Evolutionary conservation across 2,329 filamentous ascomycete species (phyloP), one percentile per base, ranked within the genome.

Genomic region (Ophiosphaerella korrae): DNA sequence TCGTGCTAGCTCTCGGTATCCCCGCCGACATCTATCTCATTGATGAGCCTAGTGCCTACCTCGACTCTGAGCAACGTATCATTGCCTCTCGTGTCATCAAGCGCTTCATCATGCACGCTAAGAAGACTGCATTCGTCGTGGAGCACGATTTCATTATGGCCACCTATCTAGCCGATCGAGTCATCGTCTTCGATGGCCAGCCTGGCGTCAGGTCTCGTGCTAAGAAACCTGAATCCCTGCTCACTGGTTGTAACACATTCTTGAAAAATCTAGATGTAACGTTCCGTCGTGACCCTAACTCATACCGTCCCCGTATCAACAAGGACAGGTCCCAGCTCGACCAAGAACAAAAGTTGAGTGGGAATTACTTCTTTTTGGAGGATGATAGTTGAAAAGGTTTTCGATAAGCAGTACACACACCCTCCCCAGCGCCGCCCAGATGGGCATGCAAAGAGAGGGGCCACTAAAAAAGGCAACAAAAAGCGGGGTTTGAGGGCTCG

Each of bases 71-170:
- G 80, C 94, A 99, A 80, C 93, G 94, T 89, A 96, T 99, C 72
- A 88, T 99, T 67, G 93, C 92, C 55, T 89, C 93, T 39, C 89
- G 92, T 72, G 95, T 99, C 73, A 99, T 99, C 81, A 99, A 99
- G 84, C 89, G 94, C 63, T 99, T 96, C 84, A 99, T 99, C 78
- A 99, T 99, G 94, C 93, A 99, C 82, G 88, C 92, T 68, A 97
- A 97, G 87, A 97, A 97, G 86, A 99, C 94, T 0, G 94, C 94
- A 43, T 99, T 99, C 75, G 87, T 99, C 64, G 93, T 99, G 74
- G 94, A 99, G 86, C 94, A 99, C 88, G 94, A 99, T 84, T 97
- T 99, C 81, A 96, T 97, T 80, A 97, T 97, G 92, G 85, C 86
- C 35, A 88, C 86, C 37, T 88, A 88, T 70, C 82, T 88, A 40